phyloP scores from a whole-genome alignment of 2,329 filamentous ascomycete species.

The Shiraia sp. region DNA sequence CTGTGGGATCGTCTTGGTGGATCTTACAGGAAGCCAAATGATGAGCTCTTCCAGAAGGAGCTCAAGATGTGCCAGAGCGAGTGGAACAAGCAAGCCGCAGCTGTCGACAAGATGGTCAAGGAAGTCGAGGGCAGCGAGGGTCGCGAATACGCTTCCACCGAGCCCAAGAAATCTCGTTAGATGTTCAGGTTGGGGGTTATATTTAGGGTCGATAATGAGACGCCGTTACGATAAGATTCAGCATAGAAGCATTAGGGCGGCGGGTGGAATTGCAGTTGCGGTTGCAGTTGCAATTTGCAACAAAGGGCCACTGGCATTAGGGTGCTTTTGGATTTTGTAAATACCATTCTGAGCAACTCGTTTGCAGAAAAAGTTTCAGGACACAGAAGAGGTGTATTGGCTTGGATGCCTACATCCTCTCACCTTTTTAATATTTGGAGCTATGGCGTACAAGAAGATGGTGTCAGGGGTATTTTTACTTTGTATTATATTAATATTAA shows the following conservation, averaged over 20 bases:
- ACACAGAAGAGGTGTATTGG: constrained; percentile 3
- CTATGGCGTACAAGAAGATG: neutral
- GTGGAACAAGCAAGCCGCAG: constrained; percentile 76
- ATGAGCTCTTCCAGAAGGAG: constrained; percentile 81
- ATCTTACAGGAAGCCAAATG: constrained; percentile 84
- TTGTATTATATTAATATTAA: constrained; percentile 8
- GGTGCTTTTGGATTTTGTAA: constrained; percentile 5
- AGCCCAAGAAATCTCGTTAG: constrained; percentile 48
- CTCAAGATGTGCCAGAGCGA: constrained; percentile 81
- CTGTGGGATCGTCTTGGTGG: constrained; percentile 87
- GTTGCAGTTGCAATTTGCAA: no score
- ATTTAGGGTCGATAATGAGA: no score
- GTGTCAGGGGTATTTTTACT: neutral
- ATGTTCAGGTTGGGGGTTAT: no score
- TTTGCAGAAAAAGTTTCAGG: constrained; percentile 9
- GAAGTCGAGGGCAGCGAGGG: constrained; percentile 68
- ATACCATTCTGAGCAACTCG: constrained; percentile 10
- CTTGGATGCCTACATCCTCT: neutral
- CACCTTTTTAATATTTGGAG: constrained; percentile 7
- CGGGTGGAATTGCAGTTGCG: neutral
- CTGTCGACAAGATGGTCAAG: constrained; percentile 75
- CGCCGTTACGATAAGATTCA: constrained; percentile 8
- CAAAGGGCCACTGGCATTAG: no score
- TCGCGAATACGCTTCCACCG: constrained; percentile 45
- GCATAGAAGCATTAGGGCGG: neutral